Evolutionary conservation across 768 basidiomycete genomes (phyloP).

Genomic region (Rhodotorula paludigena): DNA sequence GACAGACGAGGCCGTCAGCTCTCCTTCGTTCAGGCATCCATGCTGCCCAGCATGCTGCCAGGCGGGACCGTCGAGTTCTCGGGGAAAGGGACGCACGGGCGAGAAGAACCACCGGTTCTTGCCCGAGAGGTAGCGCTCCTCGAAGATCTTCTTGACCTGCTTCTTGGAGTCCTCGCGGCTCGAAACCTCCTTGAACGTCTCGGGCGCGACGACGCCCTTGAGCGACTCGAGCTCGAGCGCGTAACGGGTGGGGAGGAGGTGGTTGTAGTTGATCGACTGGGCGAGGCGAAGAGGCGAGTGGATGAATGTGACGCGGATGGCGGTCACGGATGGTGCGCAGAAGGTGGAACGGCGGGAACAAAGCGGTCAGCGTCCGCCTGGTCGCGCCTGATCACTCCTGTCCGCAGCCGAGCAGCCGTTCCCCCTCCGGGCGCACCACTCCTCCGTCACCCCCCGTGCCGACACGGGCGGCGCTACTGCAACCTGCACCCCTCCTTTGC

Average conservation of each 20-base stretch:
- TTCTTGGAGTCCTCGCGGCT: conserved; percentile 62
- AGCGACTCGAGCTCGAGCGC: conserved; percentile 90
- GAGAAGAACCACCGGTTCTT: conserved; percentile 94
- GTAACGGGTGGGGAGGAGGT: conserved; percentile 98
- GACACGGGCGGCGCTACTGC: too few species aligned
- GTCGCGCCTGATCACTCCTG: neutral
- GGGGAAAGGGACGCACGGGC: conserved; percentile 50
- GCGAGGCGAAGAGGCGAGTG: neutral
- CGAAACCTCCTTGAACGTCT: conserved; percentile 96
- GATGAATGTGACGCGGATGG: neutral
- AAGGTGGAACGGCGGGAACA: neutral
- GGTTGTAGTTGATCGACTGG: conserved; percentile 93
- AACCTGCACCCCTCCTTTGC: too few species aligned
- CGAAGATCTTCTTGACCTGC: conserved; percentile 86
- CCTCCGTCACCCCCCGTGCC: neutral
- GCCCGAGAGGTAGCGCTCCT: conserved; percentile 86
- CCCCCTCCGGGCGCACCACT: neutral
- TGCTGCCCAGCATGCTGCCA: too few species aligned
- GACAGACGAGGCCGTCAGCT: too few species aligned
- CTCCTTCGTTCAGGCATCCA: too few species aligned
- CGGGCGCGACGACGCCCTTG: conserved; percentile 74
- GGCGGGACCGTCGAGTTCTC: too few species aligned
- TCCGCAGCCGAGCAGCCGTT: neutral
- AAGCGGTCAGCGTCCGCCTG: neutral
- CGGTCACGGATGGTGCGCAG: neutral